Evolutionary conservation across 371 early-diverging fungal genomes (phyloP), one percentile per base, ranked within the genome.

Genomic region (Mucor irregularis): DNA sequence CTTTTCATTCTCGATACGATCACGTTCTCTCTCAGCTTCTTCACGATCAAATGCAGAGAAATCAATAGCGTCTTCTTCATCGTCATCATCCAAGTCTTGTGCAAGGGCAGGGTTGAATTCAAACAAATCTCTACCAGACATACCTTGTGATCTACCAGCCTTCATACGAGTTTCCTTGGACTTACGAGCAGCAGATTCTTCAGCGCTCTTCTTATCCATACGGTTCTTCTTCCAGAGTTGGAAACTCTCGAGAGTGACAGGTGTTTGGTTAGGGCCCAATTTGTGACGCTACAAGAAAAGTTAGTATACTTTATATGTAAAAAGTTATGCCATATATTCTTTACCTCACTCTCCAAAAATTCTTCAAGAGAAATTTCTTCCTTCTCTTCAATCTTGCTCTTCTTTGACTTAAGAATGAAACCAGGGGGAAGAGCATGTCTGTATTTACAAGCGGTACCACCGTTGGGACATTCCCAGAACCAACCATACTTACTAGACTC

Each of bases 391-490:
- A 79, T 81, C 74, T 92, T 89, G 60, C 86, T 86, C 43, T 81
- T 76, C 82, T 93, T 91, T 54, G 90, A 89, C 68, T 95, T 96
- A 29, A 99, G 81, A 6, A 96, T 84, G 66, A 93, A 99, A n/a
- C 99, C 99, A 50, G 95, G 95, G 29, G 99, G 99, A 71, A 98
- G 81, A 38, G 98, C 97, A 64, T 99, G 99, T 52, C 91, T 87
- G 68, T 98, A 98, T 80, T 91, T 94, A 84, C 98, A 98, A 53
- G 80, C 78, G 21, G 72, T 70, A 78, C 90, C 91, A 61, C 92
- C 93, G 58, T 91, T 90, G 5, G 96, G 98, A 76, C 99, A 99
- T 56, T 93, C 93, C 99, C 99, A 99, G 81, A 96, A 97, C 94
- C 95, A 96, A 50, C 96, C 98, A 72, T 98, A 98, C 78, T 98